These are phyloP conservation scores for Thyridium curvatum DNA, from an alignment of 2,329 filamentous ascomycete genomes.

Conservation along the genomic window DNA sequence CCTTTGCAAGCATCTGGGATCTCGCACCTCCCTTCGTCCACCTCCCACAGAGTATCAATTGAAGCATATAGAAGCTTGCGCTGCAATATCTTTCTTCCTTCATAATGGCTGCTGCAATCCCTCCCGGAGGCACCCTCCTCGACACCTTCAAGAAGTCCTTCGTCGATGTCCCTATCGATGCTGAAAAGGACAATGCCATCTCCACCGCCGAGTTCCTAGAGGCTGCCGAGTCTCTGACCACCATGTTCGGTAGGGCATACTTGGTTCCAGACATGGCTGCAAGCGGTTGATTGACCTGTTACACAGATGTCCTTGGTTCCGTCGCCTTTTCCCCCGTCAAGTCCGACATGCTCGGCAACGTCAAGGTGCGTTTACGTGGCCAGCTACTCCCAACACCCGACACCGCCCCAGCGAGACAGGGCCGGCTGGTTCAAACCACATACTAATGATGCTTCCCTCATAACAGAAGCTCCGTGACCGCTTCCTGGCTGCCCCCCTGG, in stretches of 20 bases:
- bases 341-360: constrained; percentile 83
- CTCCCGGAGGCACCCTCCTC: constrained; percentile 73
- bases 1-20: too few relatives aligned
- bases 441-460: neutral
- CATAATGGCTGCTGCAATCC: constrained; percentile 48
- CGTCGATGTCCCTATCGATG: constrained; percentile 70
- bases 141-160: constrained; percentile 81
- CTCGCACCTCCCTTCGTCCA: too few relatives aligned
- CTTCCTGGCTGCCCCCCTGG: constrained; percentile 67
- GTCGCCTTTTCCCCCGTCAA: constrained; percentile 87
- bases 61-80: neutral
- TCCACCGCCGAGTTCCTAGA: constrained; percentile 84
- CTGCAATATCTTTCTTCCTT: constrained; percentile 11
- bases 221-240: constrained; percentile 78
- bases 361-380: constrained; percentile 62
- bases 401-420: too few relatives aligned
- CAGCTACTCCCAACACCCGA: too few relatives aligned
- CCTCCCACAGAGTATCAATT: too few relatives aligned
- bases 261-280: neutral
- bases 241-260: constrained; percentile 66
- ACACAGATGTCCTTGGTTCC: constrained; percentile 54
- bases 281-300: neutral
- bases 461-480: constrained; percentile 80
- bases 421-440: too few relatives aligned
- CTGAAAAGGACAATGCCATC: constrained; percentile 69